Evolutionary conservation across 106 monocot genomes (phyloP), one percentile per base, ranked within the genome.

Genomic region (Platanthera guangdongensis): DNA sequence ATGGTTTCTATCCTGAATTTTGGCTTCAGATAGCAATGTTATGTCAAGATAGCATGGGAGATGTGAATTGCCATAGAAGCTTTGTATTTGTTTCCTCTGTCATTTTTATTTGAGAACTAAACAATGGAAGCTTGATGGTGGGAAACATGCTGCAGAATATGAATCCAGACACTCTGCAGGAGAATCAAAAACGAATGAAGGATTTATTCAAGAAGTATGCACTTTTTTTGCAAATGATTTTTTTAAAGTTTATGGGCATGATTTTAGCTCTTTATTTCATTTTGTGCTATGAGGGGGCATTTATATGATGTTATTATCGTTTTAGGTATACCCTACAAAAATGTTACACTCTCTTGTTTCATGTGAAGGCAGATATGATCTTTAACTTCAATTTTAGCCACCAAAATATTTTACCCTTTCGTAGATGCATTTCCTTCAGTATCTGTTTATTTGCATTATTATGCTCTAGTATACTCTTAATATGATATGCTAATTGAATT

Each of bases 121-220:
- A 51, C 72, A 51, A 22, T 9, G 2, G 72, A 21, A 50, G 13
- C 8, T 50, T 51, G 45, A 55, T 47, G 1, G 15, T 59, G 71
- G 21, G 6, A 57, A 21, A 68, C 47, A 54, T 55, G 8, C 62
- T 81, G 80, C 75, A 81, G 80, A 67, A 65, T 68, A 81, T 75
- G 80, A 62, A 81, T 75, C 80, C 75, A 68, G n/a, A 63, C 30
- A 69, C 52, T 75, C 47, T 81, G 53, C 74, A 52, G 69, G 80
- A 81, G 55, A 81, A 75, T 81, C 52, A 75, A 75, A 81, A 81
- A 16, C 50, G 65, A 73, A 75, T 81, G 80, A 75, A 75, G 54
- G 80, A 52, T 70, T 49, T 81, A 53, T 81, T 81, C 75, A 81
- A 81, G 49, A 81, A 81, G 80, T 81, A 81, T 47, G 75, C 55